A percentile compares a stretch with the other conserved stretches of the same genome.
phyloP scores from a whole-genome alignment of 139 green algal genomes.

The Astrephomene gubernaculifera region DNA sequence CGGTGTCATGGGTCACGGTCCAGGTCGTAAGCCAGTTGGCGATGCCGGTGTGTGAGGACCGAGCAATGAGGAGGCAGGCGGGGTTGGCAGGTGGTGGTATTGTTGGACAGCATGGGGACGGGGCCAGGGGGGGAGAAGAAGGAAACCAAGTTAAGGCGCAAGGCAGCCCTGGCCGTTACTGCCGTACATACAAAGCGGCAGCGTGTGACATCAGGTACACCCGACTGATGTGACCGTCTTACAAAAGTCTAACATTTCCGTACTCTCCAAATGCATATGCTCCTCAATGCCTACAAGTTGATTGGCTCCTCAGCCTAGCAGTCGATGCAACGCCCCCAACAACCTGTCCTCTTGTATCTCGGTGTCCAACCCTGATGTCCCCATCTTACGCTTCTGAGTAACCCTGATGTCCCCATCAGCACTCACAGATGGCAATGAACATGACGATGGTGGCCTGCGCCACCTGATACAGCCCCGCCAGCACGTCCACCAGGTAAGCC shows the following conservation, averaged over 20 bases:
- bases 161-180: background rate
- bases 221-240: too few relatives aligned
- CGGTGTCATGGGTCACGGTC: background rate
- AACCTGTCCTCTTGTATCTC: background rate
- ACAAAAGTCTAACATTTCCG: too few relatives aligned
- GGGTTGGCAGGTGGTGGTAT: background rate
- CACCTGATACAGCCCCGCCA: conserved; percentile 20
- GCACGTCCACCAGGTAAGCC: conserved; percentile 27
- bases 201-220: too few relatives aligned
- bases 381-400: too few relatives aligned
- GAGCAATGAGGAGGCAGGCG: too few relatives aligned
- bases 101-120: background rate
- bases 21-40: background rate
- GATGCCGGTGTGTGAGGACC: background rate
- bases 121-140: background rate
- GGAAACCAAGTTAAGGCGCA: background rate
- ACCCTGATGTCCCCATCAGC: too few relatives aligned
- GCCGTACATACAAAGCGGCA: too few relatives aligned
- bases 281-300: background rate
- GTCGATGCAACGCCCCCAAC: background rate
- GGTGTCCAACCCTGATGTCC: too few relatives aligned
- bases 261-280: background rate
- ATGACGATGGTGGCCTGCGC: conserved; percentile 53
- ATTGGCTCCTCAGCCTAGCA: background rate
- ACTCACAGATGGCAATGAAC: conserved; percentile 43